phyloP scores from a whole-genome alignment of 1,284 basidiomycete species.

The Mycosarcoma maydis region DNA sequence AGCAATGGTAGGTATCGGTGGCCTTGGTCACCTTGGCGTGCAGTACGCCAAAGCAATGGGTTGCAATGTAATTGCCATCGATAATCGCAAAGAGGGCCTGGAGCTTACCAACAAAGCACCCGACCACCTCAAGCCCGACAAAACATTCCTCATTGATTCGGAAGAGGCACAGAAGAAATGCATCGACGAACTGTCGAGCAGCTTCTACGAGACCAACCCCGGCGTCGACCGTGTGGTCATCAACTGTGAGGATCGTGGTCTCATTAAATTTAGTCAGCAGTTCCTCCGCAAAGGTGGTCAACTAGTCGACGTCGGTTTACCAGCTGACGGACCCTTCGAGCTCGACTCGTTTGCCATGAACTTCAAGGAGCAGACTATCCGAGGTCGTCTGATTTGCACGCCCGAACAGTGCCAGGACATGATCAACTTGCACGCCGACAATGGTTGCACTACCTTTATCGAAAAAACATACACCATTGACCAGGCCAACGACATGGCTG shows the following conservation, averaged over 20 bases:
- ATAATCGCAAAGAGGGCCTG: slow-evolving; percentile 52
- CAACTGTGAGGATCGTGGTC: slow-evolving; percentile 45
- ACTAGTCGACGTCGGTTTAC: slow-evolving; percentile 56
- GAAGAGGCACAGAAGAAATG: slow-evolving; percentile 48
- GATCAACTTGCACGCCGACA: slow-evolving; percentile 52
- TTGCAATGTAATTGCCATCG: slow-evolving; percentile 65
- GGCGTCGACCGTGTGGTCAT: slow-evolving; percentile 60
- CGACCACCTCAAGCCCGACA: slow-evolving; percentile 54
- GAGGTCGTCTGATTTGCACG: slow-evolving; percentile 58
- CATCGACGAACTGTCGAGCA: slow-evolving; percentile 40
- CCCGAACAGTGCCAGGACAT: slow-evolving; percentile 57
- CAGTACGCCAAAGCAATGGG: slow-evolving; percentile 67
- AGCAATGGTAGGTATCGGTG: slow-evolving; percentile 68
- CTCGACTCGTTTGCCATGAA: slow-evolving; percentile 53
- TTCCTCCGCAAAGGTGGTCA: slow-evolving; percentile 56
- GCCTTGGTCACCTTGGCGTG: slow-evolving; percentile 67
- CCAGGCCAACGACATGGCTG: slow-evolving; percentile 51
- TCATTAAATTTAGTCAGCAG: slow-evolving; percentile 53
- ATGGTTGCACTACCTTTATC: slow-evolving; percentile 50
- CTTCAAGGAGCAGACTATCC: slow-evolving; percentile 61
- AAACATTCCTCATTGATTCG: slow-evolving; percentile 45
- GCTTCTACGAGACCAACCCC: slow-evolving; percentile 56
- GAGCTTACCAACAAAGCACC: slow-evolving; percentile 38
- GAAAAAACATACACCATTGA: slow-evolving; percentile 60
- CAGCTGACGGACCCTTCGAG: slow-evolving; percentile 54